Evolutionary conservation across 148 eudicot genomes (phyloP).

Genomic region (Vaccinium vitisidaea): DNA sequence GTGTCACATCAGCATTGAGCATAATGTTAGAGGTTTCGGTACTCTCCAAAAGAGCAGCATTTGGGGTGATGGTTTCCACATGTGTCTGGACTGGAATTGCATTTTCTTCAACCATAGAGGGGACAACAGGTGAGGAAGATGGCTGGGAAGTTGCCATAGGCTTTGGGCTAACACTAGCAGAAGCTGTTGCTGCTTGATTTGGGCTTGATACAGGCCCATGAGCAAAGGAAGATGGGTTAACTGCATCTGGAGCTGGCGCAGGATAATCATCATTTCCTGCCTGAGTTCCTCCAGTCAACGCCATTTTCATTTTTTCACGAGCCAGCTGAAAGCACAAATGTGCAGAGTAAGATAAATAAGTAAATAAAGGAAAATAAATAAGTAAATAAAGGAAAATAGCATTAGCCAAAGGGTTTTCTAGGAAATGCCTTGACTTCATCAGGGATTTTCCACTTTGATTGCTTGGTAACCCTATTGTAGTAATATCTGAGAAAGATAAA

Average conservation of each 20-base stretch:
- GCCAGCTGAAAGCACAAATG: conserved; percentile 55
- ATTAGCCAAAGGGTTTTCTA: background rate
- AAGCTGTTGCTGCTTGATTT: conserved; percentile 41
- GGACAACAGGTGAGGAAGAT: conserved; percentile 28
- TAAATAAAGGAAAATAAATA: conserved; percentile 6
- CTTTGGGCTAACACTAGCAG: conserved; percentile 34
- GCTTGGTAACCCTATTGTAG: conserved; percentile 72
- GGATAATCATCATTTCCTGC: conserved; percentile 29
- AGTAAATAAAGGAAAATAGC: conserved; percentile 4
- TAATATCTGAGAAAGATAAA: conserved; percentile 59
- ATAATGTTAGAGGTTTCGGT: conserved; percentile 24
- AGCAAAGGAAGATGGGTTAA: conserved; percentile 24
- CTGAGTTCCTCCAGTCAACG: conserved; percentile 29
- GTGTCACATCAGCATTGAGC: conserved; percentile 29
- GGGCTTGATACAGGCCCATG: conserved; percentile 48
- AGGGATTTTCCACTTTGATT: conserved; percentile 89
- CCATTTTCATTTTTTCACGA: conserved; percentile 56
- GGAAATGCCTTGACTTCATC: conserved; percentile 77
- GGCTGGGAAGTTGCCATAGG: conserved; percentile 31
- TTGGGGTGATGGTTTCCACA: conserved; percentile 31
- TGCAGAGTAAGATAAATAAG: conserved; percentile 11
- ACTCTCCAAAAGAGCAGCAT: conserved; percentile 33
- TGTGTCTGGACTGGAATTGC: conserved; percentile 35
- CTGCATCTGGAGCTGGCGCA: conserved; percentile 31
- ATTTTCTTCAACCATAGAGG: conserved; percentile 30